phyloP scores from a whole-genome alignment of 805 yeast genomes.

The Wickerhamiella bombiphila region DNA sequence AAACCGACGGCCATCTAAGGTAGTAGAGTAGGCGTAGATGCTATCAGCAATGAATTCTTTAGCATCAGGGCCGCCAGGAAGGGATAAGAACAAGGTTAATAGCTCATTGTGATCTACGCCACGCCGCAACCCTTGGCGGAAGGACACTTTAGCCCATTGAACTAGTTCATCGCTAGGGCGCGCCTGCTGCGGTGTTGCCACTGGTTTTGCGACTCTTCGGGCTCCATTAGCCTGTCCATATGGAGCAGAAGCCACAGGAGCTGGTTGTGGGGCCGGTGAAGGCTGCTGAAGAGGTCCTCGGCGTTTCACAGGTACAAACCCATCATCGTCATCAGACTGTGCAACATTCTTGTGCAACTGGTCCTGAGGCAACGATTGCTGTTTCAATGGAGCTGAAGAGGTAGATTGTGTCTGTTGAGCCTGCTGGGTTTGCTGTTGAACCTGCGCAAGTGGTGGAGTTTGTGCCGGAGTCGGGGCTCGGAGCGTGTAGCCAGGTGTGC shows the following conservation, averaged over 20 bases:
- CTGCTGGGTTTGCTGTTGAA: neutral
- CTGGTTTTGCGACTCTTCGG: constrained; percentile 1
- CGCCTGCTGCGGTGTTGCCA: constrained; percentile 8
- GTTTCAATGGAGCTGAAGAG: neutral
- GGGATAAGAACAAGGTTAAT: constrained; percentile 59
- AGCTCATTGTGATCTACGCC: constrained; percentile 70
- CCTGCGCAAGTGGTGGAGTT: neutral
- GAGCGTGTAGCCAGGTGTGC: neutral
- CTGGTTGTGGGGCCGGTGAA: neutral
- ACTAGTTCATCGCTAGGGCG: constrained; percentile 26
- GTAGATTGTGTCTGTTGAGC: neutral
- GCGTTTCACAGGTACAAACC: neutral
- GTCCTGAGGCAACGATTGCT: too few species aligned
- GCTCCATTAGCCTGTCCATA: constrained; percentile 1
- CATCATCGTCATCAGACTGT: neutral
- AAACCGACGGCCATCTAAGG: constrained; percentile 89
- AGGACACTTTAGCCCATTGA: constrained; percentile 27
- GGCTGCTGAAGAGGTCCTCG: neutral
- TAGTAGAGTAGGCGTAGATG: constrained; percentile 53
- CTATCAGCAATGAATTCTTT: constrained; percentile 83
- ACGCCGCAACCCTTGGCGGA: constrained; percentile 40
- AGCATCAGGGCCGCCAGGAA: constrained; percentile 65
- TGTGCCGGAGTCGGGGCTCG: neutral
- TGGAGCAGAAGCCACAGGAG: constrained; percentile 3
- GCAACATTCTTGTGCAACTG: neutral